phyloP scores from a whole-genome alignment of 2,329 filamentous ascomycete species.

The Epichloe festucae region DNA sequence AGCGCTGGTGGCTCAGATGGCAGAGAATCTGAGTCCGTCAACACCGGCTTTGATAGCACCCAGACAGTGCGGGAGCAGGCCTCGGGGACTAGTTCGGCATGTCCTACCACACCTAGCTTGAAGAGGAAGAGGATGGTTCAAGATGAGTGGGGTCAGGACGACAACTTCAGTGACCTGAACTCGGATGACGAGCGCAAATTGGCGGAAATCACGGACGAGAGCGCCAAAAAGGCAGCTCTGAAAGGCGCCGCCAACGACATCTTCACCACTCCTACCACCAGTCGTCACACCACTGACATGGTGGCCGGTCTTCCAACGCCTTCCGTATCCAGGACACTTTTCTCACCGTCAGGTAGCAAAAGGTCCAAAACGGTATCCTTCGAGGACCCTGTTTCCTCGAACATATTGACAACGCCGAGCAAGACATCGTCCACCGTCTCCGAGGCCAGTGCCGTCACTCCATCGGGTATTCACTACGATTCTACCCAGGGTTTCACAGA shows the following conservation, averaged over 20 bases:
- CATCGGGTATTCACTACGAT: slow-evolving; percentile 9
- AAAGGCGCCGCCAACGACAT: slow-evolving; percentile 1
- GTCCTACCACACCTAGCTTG: slow-evolving; percentile 4
- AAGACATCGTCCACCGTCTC: not conserved
- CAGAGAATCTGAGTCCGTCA: not conserved
- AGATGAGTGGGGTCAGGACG: slow-evolving; percentile 14
- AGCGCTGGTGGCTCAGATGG: not conserved
- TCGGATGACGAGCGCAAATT: slow-evolving; percentile 28
- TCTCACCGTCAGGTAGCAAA: slow-evolving; percentile 17
- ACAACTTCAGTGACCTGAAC: slow-evolving; percentile 20
- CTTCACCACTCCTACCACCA: slow-evolving; percentile 16
- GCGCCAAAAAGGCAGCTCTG: slow-evolving; percentile 13
- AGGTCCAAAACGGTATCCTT: slow-evolving; percentile 22
- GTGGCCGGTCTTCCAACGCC: slow-evolving; percentile 20
- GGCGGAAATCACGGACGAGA: slow-evolving; percentile 22
- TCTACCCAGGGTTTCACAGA: slow-evolving; percentile 24
- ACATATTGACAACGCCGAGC: not conserved
- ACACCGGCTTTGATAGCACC: not conserved
- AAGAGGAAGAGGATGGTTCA: slow-evolving; percentile 19
- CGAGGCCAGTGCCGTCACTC: not conserved
- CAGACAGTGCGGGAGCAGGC: not conserved
- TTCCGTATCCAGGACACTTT: slow-evolving; percentile 23
- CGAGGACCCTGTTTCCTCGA: slow-evolving; percentile 10
- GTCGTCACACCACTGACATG: slow-evolving; percentile 10
- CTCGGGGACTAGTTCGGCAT: not conserved